Evolutionary conservation across 768 basidiomycete genomes (phyloP), one percentile per base, ranked within the genome.

Genomic region (Psilocybe sp.): DNA sequence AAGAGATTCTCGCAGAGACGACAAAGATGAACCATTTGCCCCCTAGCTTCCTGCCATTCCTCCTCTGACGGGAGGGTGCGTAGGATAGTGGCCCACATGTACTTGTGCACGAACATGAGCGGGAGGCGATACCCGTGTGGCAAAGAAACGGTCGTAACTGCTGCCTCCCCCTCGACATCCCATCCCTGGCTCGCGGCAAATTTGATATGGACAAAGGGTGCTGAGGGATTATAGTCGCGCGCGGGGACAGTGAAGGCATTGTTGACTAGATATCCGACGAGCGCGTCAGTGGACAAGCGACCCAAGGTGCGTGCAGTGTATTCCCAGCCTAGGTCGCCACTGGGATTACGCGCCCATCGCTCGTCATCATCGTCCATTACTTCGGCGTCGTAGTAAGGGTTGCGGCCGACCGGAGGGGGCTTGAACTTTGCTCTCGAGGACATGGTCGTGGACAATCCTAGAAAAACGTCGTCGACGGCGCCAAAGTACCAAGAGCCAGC

Each of bases 61-160:
- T 39, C 36, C 41, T 37, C 49, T n/a, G 51, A 47, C 47, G 69
- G 51, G 16, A 69, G 58, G 6, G 64, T 60, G 20, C 53, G 53
- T 41, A 52, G 60, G 7, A 67, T 65, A 5, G 66, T 69, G 56
- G 68, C 69, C 74, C 74, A 77, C 40, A 64, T 62, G 49, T 71
- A 77, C 49, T 72, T 71, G 23, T 69, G 71, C 5, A 72, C 67
- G 54, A 75, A 76, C 62, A 74, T 69, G 15, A 77, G 61, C 2
- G 76, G 74, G 32, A 73, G 58, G 5, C 75, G 65, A 48, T 77
- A 77, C 6, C 63, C 66, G 3, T 69, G 60, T 7, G 75, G 76
- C 3, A 75, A 53, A 0, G 62, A 28, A 7, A 28, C 23, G 7
- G 23, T 28, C 4, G 23, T 28, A 7, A 28, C 23, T 28, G 23